Conservation (phyloP, 805 yeast genomes). For the Saccharomycopsis synnaedendra region DNA sequence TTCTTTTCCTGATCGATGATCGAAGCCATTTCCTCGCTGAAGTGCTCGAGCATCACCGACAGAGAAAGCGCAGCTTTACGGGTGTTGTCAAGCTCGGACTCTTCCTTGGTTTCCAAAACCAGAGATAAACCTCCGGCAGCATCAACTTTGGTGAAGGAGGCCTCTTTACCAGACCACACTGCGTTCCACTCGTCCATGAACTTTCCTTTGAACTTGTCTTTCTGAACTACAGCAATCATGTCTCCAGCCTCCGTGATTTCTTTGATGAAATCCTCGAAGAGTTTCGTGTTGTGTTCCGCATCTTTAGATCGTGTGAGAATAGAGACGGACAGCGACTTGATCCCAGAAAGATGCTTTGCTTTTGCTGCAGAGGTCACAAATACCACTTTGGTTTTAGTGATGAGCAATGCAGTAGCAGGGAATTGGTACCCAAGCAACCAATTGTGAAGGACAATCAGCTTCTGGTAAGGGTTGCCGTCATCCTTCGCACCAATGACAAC, state of each 20-base stretch:
- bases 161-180: slow-evolving; percentile 27
- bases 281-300: slow-evolving; percentile 54
- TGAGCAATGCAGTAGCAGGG: slow-evolving; percentile 73
- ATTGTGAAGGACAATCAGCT: slow-evolving; percentile 74
- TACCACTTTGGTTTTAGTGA: slow-evolving; percentile 46
- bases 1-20: slow-evolving; percentile 79
- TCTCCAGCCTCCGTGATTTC: slow-evolving; percentile 34
- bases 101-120: slow-evolving; percentile 67
- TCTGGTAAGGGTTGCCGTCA: slow-evolving; percentile 82
- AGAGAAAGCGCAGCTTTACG: slow-evolving; percentile 69
- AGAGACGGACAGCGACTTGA: slow-evolving; percentile 34
- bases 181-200: slow-evolving; percentile 73
- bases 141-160: slow-evolving; percentile 34
- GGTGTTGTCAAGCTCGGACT: slow-evolving; percentile 55
- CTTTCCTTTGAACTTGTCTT: slow-evolving; percentile 75
- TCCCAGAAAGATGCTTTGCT: slow-evolving; percentile 62
- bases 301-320: slow-evolving; percentile 78
- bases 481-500: slow-evolving; percentile 77
- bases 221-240: slow-evolving; percentile 55
- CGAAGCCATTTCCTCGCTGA: slow-evolving; percentile 80
- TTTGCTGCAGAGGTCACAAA: slow-evolving; percentile 77
- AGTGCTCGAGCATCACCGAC: slow-evolving; percentile 64
- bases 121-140: slow-evolving; percentile 41
- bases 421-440: slow-evolving; percentile 95
- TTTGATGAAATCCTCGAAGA: slow-evolving; percentile 45